phyloP scores from a whole-genome alignment of 768 basidiomycete species.

The Saitozyma sp. region DNA sequence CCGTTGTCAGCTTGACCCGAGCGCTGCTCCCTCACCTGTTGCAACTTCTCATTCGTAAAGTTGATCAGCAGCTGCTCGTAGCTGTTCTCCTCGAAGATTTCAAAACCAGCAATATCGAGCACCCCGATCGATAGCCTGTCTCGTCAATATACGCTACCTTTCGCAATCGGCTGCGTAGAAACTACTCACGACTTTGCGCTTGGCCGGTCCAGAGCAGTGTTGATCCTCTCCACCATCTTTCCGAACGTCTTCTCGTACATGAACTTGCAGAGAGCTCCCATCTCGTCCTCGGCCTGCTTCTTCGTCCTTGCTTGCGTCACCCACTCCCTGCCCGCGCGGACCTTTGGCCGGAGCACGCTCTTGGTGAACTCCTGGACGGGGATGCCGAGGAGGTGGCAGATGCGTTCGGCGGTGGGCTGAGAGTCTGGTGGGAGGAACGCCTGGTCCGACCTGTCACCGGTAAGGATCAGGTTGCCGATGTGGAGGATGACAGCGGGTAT shows the following conservation, averaged over 20 bases:
- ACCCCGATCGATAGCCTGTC: constrained; percentile 79
- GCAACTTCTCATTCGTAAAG: constrained; percentile 96
- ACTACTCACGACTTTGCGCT: constrained; percentile 63
- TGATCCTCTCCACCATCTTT: constrained; percentile 88
- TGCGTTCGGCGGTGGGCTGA: constrained; percentile 63
- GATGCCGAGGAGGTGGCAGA: constrained; percentile 87
- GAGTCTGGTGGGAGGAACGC: constrained; percentile 56
- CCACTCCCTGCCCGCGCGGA: constrained; percentile 95
- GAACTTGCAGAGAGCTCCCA: constrained; percentile 87
- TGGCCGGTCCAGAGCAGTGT: constrained; percentile 88
- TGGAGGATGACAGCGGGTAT: constrained; percentile 90
- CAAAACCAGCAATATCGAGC: constrained; percentile 98
- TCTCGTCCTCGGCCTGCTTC: constrained; percentile 89
- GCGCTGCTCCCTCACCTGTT: constrained; percentile 62
- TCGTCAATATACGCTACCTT: constrained; percentile 1
- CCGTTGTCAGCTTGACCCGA: constrained; percentile 5
- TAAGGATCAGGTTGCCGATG: constrained; percentile 87
- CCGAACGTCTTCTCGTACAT: constrained; percentile 97
- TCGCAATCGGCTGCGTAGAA: background rate
- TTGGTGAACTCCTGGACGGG: constrained; percentile 82
- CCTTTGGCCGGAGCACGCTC: constrained; percentile 82
- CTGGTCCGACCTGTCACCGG: constrained; percentile 77
- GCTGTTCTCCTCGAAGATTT: constrained; percentile 78
- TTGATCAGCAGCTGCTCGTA: constrained; percentile 99
- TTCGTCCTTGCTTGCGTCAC: constrained; percentile 88